Percentiles rank a stretch among this genome's conserved stretches.
Evolutionary conservation across 148 eudicot genomes (phyloP).

Genomic region (Simmondsia chinensis): DNA sequence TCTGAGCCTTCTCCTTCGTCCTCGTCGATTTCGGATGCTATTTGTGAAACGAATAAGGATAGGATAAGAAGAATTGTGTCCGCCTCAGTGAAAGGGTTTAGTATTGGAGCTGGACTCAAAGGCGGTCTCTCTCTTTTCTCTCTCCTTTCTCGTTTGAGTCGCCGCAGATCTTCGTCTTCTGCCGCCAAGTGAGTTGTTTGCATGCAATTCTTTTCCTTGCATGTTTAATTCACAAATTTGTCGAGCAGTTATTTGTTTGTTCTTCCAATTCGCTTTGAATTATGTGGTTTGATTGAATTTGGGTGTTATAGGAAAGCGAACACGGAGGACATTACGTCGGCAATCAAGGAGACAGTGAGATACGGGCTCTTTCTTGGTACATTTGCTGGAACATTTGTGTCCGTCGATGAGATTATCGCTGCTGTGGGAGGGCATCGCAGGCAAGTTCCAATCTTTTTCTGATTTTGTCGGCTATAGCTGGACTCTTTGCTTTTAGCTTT

Average conservation of each 20-base stretch:
- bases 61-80: conserved; percentile 37
- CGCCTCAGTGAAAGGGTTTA: conserved; percentile 68
- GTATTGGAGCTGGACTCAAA: conserved; percentile 89
- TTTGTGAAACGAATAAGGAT: conserved; percentile 53
- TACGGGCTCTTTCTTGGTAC: conserved; percentile 90
- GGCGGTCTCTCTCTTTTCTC: conserved; percentile 88
- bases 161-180: conserved; percentile 35
- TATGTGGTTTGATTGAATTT: too few species aligned
- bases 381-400: conserved; percentile 87
- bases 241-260: too few species aligned
- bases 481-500: too few species aligned
- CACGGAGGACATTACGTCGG: conserved; percentile 49
- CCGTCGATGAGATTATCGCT: conserved; percentile 86
- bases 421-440: conserved; percentile 82
- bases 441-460: conserved; percentile 16
- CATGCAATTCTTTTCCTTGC: conserved; percentile 14
- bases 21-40: conserved; percentile 35
- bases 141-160: conserved; percentile 65
- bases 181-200: conserved; percentile 27
- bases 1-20: conserved; percentile 32
- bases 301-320: too few species aligned
- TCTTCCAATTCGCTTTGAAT: too few species aligned
- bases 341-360: conserved; percentile 74
- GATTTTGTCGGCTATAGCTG: too few species aligned
- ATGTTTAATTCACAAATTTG: too few species aligned